Percentiles rank a stretch among this genome's conserved stretches.
Evolutionary conservation across 2,329 filamentous ascomycete species (phyloP).

Genomic region (Fusarium pilosicola): DNA sequence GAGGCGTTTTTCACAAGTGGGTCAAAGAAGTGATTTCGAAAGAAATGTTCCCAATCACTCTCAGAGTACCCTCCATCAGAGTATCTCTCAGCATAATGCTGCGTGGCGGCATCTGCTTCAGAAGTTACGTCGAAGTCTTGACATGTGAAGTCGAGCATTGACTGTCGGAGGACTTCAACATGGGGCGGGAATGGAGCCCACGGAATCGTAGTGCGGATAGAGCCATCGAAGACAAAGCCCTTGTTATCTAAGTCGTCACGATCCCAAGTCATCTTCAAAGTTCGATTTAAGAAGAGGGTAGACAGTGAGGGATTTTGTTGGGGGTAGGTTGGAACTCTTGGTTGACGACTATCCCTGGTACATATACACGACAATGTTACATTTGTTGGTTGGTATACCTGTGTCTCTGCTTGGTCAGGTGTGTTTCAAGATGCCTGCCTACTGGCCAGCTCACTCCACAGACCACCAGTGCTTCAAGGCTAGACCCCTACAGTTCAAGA

Average conservation of each 20-base stretch:
- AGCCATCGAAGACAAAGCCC: background rate
- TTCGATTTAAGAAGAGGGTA: background rate
- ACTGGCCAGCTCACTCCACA: too few relatives aligned
- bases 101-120: background rate
- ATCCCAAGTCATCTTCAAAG: background rate
- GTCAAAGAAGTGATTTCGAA: background rate
- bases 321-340: rapidly evolving
- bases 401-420: too few relatives aligned
- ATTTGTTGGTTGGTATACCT: too few relatives aligned
- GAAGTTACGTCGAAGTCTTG: background rate
- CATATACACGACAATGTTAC: too few relatives aligned
- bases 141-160: background rate
- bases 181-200: background rate
- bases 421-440: too few relatives aligned
- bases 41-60: background rate
- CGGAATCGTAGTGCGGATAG: background rate
- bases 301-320: background rate
- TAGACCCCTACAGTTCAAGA: too few relatives aligned
- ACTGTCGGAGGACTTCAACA: too few relatives aligned
- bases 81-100: background rate
- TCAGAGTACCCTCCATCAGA: background rate
- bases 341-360: too few relatives aligned
- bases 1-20: background rate
- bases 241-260: background rate
- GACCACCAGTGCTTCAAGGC: too few relatives aligned